Percentiles rank a stretch among this genome's conserved stretches.
These are phyloP conservation scores for Trichophyton rubrum DNA, from an alignment of 2,329 filamentous ascomycete species.

Conservation along the genomic window DNA sequence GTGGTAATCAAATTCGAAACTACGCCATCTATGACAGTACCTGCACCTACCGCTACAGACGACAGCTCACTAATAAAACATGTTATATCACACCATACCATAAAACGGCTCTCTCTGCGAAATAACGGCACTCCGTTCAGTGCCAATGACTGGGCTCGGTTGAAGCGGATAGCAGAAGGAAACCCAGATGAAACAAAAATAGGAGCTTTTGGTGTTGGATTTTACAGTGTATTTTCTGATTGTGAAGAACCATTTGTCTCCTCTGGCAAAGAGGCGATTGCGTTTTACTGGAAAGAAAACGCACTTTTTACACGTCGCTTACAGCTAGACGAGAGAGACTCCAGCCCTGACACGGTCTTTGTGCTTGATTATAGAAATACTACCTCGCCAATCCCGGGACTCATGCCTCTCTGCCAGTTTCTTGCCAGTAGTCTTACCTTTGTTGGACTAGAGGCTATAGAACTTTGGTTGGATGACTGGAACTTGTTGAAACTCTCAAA, in stretches of 20 bases:
- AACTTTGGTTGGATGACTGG: slow-evolving; percentile 83
- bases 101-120: slow-evolving; percentile 75
- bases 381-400: slow-evolving; percentile 71
- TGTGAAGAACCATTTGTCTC: slow-evolving; percentile 96
- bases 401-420: slow-evolving; percentile 81
- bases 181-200: slow-evolving; percentile 99
- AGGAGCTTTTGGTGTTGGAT: slow-evolving; percentile 93
- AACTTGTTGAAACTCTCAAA: slow-evolving; percentile 68
- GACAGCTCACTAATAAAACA: slow-evolving; percentile 67
- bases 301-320: slow-evolving; percentile 84
- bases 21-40: slow-evolving; percentile 64
- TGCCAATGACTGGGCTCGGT: slow-evolving; percentile 77
- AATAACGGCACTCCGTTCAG: slow-evolving; percentile 86
- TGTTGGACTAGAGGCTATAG: slow-evolving; percentile 74
- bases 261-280: slow-evolving; percentile 85
- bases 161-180: slow-evolving; percentile 97
- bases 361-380: slow-evolving; percentile 85
- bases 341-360: slow-evolving; percentile 69
- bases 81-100: slow-evolving; percentile 68
- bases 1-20: slow-evolving; percentile 92
- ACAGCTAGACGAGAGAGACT: slow-evolving; percentile 54
- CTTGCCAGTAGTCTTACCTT: slow-evolving; percentile 91
- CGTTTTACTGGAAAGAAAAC: slow-evolving; percentile 99
- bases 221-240: slow-evolving; percentile 97
- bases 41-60: slow-evolving; percentile 53